phyloP scores from a whole-genome alignment of 805 yeast genomes.

The Yarrowia sp. region DNA sequence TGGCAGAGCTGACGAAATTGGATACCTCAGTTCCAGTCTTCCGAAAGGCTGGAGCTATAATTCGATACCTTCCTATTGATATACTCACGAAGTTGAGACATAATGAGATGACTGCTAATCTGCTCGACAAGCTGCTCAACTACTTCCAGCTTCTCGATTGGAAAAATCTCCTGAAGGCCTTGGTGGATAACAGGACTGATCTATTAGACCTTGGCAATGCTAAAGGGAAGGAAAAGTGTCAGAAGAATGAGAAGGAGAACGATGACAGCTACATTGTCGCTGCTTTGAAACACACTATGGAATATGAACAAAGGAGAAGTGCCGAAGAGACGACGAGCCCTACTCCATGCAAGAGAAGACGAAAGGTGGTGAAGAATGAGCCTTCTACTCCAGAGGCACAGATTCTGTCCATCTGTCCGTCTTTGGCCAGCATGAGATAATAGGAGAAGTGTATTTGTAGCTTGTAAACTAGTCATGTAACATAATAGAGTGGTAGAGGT shows the following conservation, averaged over 20 bases:
- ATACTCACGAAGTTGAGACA: not conserved
- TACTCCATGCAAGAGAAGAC: not conserved
- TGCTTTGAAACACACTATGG: not conserved
- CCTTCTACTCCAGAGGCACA: not conserved
- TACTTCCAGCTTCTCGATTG: slow-evolving; percentile 4
- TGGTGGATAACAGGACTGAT: not conserved
- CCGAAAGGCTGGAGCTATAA: slow-evolving; percentile 10
- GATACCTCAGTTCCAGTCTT: not conserved
- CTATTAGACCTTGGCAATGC: too few species aligned
- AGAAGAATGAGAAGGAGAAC: not conserved
- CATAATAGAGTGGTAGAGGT: slow-evolving; percentile 3
- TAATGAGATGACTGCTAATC: not conserved
- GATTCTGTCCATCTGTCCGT: not conserved
- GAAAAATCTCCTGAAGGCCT: not conserved
- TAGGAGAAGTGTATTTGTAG: not conserved
- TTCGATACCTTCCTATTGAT: not conserved
- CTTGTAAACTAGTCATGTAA: not conserved
- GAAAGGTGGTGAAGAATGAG: not conserved
- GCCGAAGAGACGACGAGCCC: not conserved
- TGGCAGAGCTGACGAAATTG: not conserved
- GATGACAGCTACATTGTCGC: not conserved
- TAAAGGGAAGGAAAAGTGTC: too few species aligned
- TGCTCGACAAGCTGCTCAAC: slow-evolving; percentile 4
- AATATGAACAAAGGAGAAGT: not conserved
- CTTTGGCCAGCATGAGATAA: not conserved